Conservation (phyloP, 495 filamentous ascomycete genomes). For the Penicillium arizonense region DNA sequence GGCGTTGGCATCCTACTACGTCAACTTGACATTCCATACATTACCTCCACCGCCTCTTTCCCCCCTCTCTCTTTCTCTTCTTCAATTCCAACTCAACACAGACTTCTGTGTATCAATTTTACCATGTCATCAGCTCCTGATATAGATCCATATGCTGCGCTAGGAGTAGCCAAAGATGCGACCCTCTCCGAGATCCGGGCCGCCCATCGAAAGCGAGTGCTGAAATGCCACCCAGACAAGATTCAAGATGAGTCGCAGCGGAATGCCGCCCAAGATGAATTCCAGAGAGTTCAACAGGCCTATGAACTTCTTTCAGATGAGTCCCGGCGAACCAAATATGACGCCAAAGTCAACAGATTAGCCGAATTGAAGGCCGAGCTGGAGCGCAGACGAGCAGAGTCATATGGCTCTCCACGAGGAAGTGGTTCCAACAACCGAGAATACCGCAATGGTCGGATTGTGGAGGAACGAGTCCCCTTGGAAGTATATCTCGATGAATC, state of each 20-base stretch:
- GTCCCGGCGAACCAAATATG: slow-evolving; percentile 66
- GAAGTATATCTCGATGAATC: slow-evolving; percentile 42
- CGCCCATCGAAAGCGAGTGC: slow-evolving; percentile 86
- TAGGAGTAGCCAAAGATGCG: slow-evolving; percentile 76
- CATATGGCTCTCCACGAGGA: slow-evolving; percentile 19
- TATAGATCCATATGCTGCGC: slow-evolving; percentile 77
- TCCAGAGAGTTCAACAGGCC: slow-evolving; percentile 89
- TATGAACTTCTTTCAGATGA: slow-evolving; percentile 91
- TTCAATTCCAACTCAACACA: slow-evolving; percentile 6
- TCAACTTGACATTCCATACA: slow-evolving; percentile 18
- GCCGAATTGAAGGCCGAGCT: slow-evolving; percentile 55
- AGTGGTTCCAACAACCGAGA: slow-evolving; percentile 34
- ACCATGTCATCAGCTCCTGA: slow-evolving; percentile 64
- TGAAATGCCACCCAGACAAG: slow-evolving; percentile 96
- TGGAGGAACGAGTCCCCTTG: slow-evolving; percentile 46
- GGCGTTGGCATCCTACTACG: slow-evolving; percentile 15
- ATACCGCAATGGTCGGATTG: slow-evolving; percentile 42
- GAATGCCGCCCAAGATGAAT: slow-evolving; percentile 72
- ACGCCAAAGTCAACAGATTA: slow-evolving; percentile 64
- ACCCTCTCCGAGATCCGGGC: slow-evolving; percentile 70
- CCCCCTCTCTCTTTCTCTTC: slow-evolving; percentile 19
- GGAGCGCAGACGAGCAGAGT: slow-evolving; percentile 35
- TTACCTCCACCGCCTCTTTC: slow-evolving; percentile 16
- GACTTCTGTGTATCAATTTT: slow-evolving; percentile 10
- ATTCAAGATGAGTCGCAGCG: slow-evolving; percentile 72